These are phyloP conservation scores for Coemansia aciculifera DNA, from an alignment of 192 early-diverging fungal genomes.

Conservation along the genomic window DNA sequence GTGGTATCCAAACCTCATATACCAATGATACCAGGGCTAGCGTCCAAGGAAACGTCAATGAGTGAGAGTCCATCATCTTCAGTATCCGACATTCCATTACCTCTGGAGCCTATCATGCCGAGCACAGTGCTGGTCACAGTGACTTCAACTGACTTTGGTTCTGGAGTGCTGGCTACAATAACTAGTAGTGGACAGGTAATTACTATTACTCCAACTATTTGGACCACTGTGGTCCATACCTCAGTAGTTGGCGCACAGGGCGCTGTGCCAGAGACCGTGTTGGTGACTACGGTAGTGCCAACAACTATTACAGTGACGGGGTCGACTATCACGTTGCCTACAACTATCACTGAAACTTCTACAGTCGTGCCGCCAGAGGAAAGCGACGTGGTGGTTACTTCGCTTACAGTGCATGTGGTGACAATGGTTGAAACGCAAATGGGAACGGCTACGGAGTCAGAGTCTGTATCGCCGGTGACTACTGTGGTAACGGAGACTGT, in stretches of 20 bases:
- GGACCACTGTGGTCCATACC: neutral
- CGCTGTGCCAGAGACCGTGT: neutral
- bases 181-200: neutral
- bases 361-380: neutral
- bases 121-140: conserved; percentile 9
- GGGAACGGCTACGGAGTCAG: neutral
- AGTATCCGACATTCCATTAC: neutral
- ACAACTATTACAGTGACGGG: neutral
- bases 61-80: neutral
- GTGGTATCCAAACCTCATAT: neutral
- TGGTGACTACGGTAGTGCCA: neutral
- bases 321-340: neutral
- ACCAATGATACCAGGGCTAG: neutral
- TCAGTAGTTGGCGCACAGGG: neutral
- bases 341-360: neutral
- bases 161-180: neutral
- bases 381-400: neutral
- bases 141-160: neutral
- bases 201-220: neutral
- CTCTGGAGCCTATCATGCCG: neutral
- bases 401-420: neutral
- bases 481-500: neutral
- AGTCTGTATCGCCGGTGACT: neutral
- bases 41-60: conserved; percentile 3
- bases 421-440: neutral